Percentiles rank a stretch among this genome's conserved stretches.
Conservation (phyloP, 805 yeast genomes). For the Blastobotrys mokoenaii region DNA sequence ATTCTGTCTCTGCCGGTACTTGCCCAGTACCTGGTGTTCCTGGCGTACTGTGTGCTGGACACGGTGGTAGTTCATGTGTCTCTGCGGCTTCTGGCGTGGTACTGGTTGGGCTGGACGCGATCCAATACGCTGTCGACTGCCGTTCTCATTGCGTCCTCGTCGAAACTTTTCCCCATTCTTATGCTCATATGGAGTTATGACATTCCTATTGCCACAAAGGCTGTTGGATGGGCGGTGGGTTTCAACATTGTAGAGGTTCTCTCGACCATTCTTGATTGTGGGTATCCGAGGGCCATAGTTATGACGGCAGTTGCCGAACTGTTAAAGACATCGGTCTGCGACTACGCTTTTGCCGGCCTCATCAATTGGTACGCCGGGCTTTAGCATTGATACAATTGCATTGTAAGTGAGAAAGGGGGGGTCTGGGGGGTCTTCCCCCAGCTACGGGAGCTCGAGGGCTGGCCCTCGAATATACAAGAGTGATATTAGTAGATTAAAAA, state of each 20-base stretch:
- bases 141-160: constrained; percentile 64
- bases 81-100: constrained; percentile 30
- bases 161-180: constrained; percentile 79
- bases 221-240: constrained; percentile 53
- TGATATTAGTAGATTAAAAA: too few relatives aligned
- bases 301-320: constrained; percentile 22
- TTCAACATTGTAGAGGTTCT: constrained; percentile 61
- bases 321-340: constrained; percentile 9
- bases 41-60: constrained; percentile 29
- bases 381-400: background rate
- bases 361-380: background rate
- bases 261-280: constrained; percentile 33
- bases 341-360: constrained; percentile 4
- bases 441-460: background rate
- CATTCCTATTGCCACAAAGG: constrained; percentile 51
- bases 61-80: constrained; percentile 28
- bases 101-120: constrained; percentile 29
- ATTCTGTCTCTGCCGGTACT: constrained; percentile 25
- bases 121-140: constrained; percentile 52
- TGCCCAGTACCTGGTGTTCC: constrained; percentile 32
- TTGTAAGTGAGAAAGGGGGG: background rate
- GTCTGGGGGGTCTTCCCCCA: background rate
- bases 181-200: constrained; percentile 98
- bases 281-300: constrained; percentile 25
- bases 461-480: background rate